phyloP scores from a whole-genome alignment of 306 rosid genomes.

The Lathyrus oleraceus region DNA sequence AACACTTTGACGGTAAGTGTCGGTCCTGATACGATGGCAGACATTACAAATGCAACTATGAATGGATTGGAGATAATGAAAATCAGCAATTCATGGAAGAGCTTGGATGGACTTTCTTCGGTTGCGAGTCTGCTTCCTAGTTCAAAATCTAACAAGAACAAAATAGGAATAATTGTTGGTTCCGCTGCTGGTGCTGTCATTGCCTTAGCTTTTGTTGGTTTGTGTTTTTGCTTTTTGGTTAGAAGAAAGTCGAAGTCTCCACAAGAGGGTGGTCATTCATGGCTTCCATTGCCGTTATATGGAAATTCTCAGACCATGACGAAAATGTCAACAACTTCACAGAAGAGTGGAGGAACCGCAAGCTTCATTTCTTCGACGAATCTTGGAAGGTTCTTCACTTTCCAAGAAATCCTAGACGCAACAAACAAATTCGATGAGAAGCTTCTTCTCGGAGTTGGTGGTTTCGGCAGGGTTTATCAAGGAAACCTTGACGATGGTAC shows the following conservation, averaged over 20 bases:
- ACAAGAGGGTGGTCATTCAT: conserved; percentile 64
- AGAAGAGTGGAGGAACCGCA: conserved; percentile 83
- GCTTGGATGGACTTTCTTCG: conserved; percentile 66
- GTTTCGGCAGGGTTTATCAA: conserved; percentile 87
- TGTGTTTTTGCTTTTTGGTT: conserved; percentile 57
- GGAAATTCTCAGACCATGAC: conserved; percentile 92
- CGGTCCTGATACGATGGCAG: conserved; percentile 81
- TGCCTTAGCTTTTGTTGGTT: conserved; percentile 49
- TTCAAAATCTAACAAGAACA: conserved; percentile 48
- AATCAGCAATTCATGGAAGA: conserved; percentile 66
- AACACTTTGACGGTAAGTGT: conserved; percentile 75
- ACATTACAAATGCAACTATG: conserved; percentile 64
- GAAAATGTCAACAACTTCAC: conserved; percentile 76
- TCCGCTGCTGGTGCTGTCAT: conserved; percentile 51
- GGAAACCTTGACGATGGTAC: conserved; percentile 92
- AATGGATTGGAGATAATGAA: conserved; percentile 85
- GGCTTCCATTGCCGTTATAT: conserved; percentile 82
- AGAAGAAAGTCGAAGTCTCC: conserved; percentile 53
- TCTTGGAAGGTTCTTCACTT: conserved; percentile 75
- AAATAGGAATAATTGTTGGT: conserved; percentile 50
- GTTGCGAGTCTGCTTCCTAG: conserved; percentile 60
- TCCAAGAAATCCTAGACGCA: conserved; percentile 86
- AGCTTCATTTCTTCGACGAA: conserved; percentile 82
- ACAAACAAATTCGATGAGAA: conserved; percentile 87
- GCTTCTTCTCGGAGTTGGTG: conserved; percentile 90